Percentiles rank a stretch among this genome's conserved stretches.
Evolutionary conservation across 2,329 filamentous ascomycete species (phyloP).

Genomic region (Talaromyces amestolkiae): DNA sequence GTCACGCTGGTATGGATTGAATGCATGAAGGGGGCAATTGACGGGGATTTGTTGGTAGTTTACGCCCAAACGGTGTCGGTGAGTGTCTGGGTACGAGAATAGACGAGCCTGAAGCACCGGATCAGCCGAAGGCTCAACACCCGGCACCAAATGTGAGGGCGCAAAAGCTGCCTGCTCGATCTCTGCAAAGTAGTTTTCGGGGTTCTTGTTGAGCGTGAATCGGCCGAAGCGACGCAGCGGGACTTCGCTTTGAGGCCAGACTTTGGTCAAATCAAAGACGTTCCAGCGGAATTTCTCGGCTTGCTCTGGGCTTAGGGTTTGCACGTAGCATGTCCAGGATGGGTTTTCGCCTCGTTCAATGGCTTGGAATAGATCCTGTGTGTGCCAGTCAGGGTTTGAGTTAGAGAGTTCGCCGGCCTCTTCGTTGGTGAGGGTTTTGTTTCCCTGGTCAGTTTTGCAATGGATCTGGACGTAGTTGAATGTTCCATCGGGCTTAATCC

Average conservation of each 20-base stretch:
- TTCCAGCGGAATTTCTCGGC: conserved; percentile 62
- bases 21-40: conserved; percentile 54
- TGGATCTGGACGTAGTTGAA: conserved; percentile 68
- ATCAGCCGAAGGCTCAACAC: conserved; percentile 67
- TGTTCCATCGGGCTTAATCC: conserved; percentile 62
- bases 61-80: conserved; percentile 61
- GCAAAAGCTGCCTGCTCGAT: conserved; percentile 70
- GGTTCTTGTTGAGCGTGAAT: conserved; percentile 64
- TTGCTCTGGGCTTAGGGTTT: conserved; percentile 61
- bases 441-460: conserved; percentile 62
- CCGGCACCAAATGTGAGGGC: conserved; percentile 64
- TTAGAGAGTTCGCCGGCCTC: conserved; percentile 55
- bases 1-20: conserved; percentile 69
- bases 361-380: conserved; percentile 62
- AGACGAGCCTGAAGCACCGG: conserved; percentile 67
- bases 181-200: conserved; percentile 67
- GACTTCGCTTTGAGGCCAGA: conserved; percentile 64
- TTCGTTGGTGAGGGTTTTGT: conserved; percentile 58
- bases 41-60: conserved; percentile 66
- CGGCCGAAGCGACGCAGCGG: conserved; percentile 61
- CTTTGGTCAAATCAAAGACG: conserved; percentile 68
- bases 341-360: conserved; percentile 62
- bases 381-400: conserved; percentile 62
- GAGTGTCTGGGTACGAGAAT: conserved; percentile 69
- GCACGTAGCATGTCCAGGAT: conserved; percentile 63